Conservation (phyloP, 2,329 filamentous ascomycete genomes). For the Fusarium pseudoanthophilum region DNA sequence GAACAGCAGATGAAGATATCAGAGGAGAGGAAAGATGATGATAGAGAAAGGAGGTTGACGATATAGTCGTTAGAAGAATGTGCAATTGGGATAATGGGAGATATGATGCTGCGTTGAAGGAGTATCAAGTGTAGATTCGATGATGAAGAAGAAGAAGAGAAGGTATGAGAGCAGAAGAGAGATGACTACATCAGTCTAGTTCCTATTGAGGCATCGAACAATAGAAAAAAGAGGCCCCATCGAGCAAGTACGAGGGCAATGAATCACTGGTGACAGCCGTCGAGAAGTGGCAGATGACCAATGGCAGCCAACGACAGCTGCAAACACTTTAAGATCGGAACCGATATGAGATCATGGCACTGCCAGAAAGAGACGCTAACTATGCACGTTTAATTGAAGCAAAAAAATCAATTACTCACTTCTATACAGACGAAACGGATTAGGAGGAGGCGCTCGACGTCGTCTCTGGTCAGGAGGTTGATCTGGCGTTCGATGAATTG, state of each 20-base stretch:
- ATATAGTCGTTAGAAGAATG: background rate
- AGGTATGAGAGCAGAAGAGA: background rate
- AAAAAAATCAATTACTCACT: slow-evolving; percentile 42
- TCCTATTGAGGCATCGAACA: background rate
- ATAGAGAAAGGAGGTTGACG: background rate
- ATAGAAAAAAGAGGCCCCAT: background rate
- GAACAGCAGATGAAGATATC: background rate
- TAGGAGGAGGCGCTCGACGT: slow-evolving; percentile 46
- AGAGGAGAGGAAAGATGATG: background rate
- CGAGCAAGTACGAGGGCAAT: background rate
- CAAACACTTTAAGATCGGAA: slow-evolving; percentile 7
- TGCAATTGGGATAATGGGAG: background rate
- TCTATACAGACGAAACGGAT: slow-evolving; percentile 53
- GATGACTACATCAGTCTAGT: background rate
- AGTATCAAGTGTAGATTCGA: background rate
- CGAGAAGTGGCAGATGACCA: background rate
- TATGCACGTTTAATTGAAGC: background rate
- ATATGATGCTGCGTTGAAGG: background rate
- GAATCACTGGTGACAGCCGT: slow-evolving; percentile 15
- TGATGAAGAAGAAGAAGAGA: background rate
- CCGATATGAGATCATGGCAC: background rate
- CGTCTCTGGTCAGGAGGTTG: slow-evolving; percentile 40
- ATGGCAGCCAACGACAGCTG: slow-evolving; percentile 3
- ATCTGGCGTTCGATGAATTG: slow-evolving; percentile 44
- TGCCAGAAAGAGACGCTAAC: background rate